A percentile compares a stretch with the other conserved stretches of the same genome.
These are phyloP conservation scores for Calonectria hawksworthii DNA, from an alignment of 2,329 filamentous ascomycete species.

Conservation along the genomic window DNA sequence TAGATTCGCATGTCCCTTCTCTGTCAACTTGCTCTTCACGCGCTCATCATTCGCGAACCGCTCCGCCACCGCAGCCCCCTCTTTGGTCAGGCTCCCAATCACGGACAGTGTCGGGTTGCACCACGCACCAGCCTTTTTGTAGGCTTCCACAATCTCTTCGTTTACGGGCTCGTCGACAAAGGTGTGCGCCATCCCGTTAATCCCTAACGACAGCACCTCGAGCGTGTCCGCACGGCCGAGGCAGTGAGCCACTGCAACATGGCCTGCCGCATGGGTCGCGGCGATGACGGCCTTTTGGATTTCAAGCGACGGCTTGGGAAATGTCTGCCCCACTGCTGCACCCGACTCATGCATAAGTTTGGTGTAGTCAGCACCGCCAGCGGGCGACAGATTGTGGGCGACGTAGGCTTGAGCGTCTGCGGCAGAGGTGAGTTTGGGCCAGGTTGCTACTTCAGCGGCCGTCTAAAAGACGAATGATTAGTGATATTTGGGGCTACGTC, in stretches of 20 bases:
- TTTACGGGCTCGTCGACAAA: conserved; percentile 47
- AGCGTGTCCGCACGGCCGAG: conserved; percentile 44
- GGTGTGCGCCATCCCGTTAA: conserved; percentile 49
- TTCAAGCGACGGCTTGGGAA: conserved; percentile 56
- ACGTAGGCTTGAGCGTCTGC: conserved; percentile 59
- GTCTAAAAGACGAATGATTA: neutral
- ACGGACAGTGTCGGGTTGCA: conserved; percentile 43
- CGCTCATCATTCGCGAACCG: conserved; percentile 36
- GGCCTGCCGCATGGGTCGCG: conserved; percentile 47
- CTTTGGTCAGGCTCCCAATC: conserved; percentile 40
- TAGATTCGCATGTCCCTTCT: neutral
- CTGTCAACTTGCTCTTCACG: conserved; percentile 5
- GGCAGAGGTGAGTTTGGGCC: conserved; percentile 57
- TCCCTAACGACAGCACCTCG: conserved; percentile 44
- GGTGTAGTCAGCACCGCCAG: conserved; percentile 60
- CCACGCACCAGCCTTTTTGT: conserved; percentile 38
- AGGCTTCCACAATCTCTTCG: conserved; percentile 39
- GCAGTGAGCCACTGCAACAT: conserved; percentile 46
- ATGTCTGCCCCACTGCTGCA: conserved; percentile 51
- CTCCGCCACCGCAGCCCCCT: conserved; percentile 38
- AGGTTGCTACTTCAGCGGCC: conserved; percentile 44
- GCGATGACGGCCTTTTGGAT: conserved; percentile 61
- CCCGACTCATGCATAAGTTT: conserved; percentile 67
- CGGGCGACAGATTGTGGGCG: conserved; percentile 49
- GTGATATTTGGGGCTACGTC: neutral